These are phyloP conservation scores for Vanrija pseudolonga DNA, from an alignment of 1,284 basidiomycete species.

Conservation along the genomic window DNA sequence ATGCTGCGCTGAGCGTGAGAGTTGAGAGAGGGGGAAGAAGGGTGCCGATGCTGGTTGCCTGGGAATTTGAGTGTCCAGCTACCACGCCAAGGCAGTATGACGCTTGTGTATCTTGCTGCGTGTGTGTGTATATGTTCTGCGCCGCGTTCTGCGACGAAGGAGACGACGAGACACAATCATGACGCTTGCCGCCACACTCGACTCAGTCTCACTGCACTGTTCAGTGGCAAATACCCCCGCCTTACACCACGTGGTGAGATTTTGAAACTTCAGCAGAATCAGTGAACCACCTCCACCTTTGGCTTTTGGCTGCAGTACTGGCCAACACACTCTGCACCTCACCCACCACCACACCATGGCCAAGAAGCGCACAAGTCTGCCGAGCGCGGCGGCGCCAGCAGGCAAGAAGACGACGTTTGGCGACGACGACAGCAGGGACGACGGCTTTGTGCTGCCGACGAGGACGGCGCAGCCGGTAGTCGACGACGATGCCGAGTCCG, in stretches of 20 bases:
- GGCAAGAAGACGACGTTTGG: slow-evolving; percentile 34
- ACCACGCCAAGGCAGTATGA: no score
- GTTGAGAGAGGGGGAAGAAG: no score
- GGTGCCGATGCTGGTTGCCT: no score
- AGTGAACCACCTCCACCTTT: no score
- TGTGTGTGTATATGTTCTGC: no score
- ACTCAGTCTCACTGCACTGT: background rate
- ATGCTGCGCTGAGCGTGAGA: background rate
- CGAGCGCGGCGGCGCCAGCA: slow-evolving; percentile 16
- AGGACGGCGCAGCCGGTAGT: background rate
- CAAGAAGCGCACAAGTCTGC: slow-evolving; percentile 14
- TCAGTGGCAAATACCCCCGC: background rate
- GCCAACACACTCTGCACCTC: background rate
- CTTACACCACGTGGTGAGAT: no score
- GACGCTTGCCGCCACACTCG: background rate
- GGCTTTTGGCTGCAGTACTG: no score
- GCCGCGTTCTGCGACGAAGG: background rate
- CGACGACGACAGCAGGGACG: slow-evolving; percentile 13
- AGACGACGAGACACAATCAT: background rate
- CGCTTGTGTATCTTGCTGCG: no score
- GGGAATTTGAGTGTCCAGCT: no score
- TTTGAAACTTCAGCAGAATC: no score
- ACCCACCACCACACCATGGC: slow-evolving; percentile 4
- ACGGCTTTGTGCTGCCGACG: background rate
- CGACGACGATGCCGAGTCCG: slow-evolving; percentile 1